Conservation (phyloP, 176 grass and related monocot genomes). For the Lolium multiflorum region DNA sequence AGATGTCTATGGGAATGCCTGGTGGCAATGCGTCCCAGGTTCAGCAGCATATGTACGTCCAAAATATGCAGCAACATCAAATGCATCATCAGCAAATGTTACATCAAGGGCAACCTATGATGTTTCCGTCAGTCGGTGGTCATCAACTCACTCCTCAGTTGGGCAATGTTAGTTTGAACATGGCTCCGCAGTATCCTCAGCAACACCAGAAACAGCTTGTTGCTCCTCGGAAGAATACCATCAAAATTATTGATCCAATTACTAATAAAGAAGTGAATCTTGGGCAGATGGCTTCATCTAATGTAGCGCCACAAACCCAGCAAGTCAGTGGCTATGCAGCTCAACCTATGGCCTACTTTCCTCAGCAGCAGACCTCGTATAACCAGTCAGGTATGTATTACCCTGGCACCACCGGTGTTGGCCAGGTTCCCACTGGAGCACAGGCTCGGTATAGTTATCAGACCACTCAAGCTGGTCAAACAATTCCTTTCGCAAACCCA, state of each 20-base stretch:
- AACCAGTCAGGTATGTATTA: constrained; percentile 63
- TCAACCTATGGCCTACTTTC: constrained; percentile 57
- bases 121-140: constrained; percentile 51
- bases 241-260: constrained; percentile 94
- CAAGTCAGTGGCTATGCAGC: constrained; percentile 42
- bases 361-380: constrained; percentile 53
- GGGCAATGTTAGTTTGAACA: constrained; percentile 50
- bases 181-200: constrained; percentile 67
- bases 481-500: constrained; percentile 47
- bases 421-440: constrained; percentile 66
- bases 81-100: constrained; percentile 86
- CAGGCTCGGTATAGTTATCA: constrained; percentile 61
- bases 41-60: constrained; percentile 63
- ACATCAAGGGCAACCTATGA: constrained; percentile 76
- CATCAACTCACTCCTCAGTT: constrained; percentile 71
- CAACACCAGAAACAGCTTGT: constrained; percentile 62
- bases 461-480: constrained; percentile 55
- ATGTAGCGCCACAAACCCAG: constrained; percentile 64
- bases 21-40: constrained; percentile 67
- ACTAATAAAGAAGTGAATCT: constrained; percentile 91
- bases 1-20: constrained; percentile 76
- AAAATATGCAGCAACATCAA: constrained; percentile 63
- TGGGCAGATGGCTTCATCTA: constrained; percentile 59
- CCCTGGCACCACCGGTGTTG: constrained; percentile 43
- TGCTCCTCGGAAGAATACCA: constrained; percentile 57